Evolutionary conservation across 306 rosid species (phyloP).

Genomic region (Citrullus amarus): DNA sequence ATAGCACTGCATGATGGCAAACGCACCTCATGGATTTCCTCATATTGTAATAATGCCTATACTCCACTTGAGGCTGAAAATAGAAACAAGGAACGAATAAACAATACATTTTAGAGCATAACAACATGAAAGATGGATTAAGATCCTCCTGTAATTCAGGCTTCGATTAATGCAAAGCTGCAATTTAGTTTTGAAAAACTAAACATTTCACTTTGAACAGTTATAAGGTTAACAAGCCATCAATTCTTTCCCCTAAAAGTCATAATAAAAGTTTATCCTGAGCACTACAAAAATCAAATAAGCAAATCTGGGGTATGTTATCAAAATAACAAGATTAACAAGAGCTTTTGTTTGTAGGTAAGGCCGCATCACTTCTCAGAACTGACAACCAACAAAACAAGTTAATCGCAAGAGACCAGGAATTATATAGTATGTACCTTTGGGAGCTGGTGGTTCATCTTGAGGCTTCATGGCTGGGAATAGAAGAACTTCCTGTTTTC

Average conservation of each 20-base stretch:
- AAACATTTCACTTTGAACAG: background rate
- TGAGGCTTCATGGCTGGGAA: conserved; percentile 96
- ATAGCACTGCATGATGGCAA: background rate
- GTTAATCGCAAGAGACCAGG: background rate
- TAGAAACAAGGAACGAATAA: background rate
- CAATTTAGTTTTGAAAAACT: background rate
- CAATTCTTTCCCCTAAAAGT: background rate
- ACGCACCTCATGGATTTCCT: background rate
- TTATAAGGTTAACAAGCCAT: background rate
- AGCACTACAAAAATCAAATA: background rate
- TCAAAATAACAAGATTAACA: background rate
- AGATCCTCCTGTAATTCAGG: background rate
- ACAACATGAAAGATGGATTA: background rate
- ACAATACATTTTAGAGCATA: background rate
- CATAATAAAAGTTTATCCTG: background rate
- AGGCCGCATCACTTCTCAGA: background rate
- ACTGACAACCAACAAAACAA: background rate
- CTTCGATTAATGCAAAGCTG: background rate
- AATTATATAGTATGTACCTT: conserved; percentile 18
- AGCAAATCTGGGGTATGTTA: background rate
- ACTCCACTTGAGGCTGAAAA: conserved; percentile 1
- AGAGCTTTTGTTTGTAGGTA: background rate
- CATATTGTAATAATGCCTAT: background rate
- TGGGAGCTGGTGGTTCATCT: conserved; percentile 33
- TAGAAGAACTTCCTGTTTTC: conserved; percentile 77